These are phyloP conservation scores for Linnemannia schmuckeri DNA, from an alignment of 192 early-diverging fungal species.

Conservation along the genomic window DNA sequence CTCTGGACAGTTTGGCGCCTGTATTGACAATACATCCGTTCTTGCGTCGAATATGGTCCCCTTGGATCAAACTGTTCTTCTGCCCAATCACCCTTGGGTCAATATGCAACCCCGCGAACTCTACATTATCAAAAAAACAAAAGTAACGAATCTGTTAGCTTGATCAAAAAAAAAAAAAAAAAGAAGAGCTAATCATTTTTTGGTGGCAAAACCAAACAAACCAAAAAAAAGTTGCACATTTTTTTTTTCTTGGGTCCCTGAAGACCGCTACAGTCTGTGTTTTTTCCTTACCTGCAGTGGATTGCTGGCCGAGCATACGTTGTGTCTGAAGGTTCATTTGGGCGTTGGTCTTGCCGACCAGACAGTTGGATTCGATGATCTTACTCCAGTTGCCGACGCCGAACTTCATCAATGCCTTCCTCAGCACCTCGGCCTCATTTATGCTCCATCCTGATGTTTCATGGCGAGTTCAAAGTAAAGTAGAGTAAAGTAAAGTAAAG, in stretches of 20 bases:
- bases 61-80: conserved; percentile 86
- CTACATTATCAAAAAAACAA: conserved; percentile 43
- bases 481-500: neutral
- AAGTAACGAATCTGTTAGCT: neutral
- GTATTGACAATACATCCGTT: conserved; percentile 96
- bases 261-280: neutral
- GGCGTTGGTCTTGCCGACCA: conserved; percentile 97
- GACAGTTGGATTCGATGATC: conserved; percentile 89
- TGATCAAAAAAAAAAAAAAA: neutral
- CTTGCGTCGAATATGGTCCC: conserved; percentile 88
- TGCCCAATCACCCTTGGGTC: conserved; percentile 89
- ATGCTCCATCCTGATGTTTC: conserved; percentile 80
- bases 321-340: conserved; percentile 98
- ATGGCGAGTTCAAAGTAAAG: no score
- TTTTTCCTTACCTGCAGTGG: conserved; percentile 79
- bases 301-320: conserved; percentile 95
- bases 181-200: neutral
- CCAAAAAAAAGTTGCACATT: neutral
- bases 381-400: conserved; percentile 97
- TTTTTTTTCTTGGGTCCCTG: no score
- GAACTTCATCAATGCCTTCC: conserved; percentile 88
- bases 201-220: neutral
- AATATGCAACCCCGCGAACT: conserved; percentile 94
- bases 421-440: conserved; percentile 85
- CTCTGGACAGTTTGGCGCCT: conserved; percentile 80